Conservation (phyloP, 2,329 filamentous ascomycete species). For the Thermochaetoides dissita region DNA sequence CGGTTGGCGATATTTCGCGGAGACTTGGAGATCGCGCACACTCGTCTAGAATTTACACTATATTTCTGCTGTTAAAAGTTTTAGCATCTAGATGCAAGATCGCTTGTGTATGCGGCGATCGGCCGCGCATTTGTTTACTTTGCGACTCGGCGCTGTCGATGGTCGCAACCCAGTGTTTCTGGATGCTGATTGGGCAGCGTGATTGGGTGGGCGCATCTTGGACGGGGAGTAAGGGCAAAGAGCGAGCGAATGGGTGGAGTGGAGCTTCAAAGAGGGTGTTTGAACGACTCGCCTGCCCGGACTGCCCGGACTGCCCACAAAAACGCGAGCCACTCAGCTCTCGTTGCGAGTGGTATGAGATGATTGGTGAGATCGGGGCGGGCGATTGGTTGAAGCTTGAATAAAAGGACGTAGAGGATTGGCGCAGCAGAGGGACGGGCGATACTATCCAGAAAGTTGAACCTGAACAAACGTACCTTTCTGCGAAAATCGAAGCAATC, state of each 20-base stretch:
- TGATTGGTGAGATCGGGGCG: constrained; percentile 18
- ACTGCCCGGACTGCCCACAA: background rate
- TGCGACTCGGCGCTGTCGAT: constrained; percentile 5
- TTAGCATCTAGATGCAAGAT: constrained; percentile 1
- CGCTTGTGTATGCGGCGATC: constrained; percentile 2
- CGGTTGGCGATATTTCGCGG: background rate
- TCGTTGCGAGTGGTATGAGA: constrained; percentile 17
- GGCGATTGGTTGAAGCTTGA: constrained; percentile 8
- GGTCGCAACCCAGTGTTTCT: constrained; percentile 12
- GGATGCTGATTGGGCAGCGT: constrained; percentile 19
- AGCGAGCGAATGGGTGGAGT: constrained; percentile 18
- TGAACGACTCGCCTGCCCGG: constrained; percentile 14
- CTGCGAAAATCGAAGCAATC: background rate
- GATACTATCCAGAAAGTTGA: background rate
- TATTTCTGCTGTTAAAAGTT: constrained; percentile 1
- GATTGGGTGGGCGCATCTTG: constrained; percentile 18
- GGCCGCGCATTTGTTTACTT: constrained; percentile 17
- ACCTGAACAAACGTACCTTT: constrained; percentile 10
- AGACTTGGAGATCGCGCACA: constrained; percentile 3
- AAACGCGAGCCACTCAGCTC: constrained; percentile 19
- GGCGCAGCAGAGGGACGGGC: constrained; percentile 1
- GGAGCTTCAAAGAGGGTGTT: constrained; percentile 13
- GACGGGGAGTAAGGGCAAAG: constrained; percentile 7
- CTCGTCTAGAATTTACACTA: constrained; percentile 1
- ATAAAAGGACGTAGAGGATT: background rate